Conservation (phyloP, 164 flowering plant species). For the Liriodendron chinense region DNA sequence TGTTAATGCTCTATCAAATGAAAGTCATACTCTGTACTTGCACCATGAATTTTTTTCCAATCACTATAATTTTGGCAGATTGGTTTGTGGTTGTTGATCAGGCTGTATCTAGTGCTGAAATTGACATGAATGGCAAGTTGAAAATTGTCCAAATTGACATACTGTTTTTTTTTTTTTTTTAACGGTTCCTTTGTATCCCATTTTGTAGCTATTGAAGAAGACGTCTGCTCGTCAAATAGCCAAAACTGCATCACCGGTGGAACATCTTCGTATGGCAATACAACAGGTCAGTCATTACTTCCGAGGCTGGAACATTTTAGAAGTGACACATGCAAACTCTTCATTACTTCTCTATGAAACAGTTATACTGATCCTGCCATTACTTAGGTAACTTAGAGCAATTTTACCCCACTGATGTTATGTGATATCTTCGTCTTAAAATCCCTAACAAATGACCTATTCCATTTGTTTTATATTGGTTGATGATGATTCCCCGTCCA, state of each 20-base stretch:
- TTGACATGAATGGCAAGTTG: neutral
- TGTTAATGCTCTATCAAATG: neutral
- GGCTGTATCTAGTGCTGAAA: no score
- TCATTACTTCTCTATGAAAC: neutral
- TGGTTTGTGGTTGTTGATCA: no score
- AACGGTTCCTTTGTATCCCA: constrained; percentile 37
- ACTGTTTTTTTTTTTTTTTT: no score
- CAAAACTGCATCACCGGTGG: constrained; percentile 65
- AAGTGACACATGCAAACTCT: neutral
- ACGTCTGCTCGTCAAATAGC: constrained; percentile 68
- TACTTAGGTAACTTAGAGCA: neutral
- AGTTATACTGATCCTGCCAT: neutral
- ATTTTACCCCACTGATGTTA: neutral
- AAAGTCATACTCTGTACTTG: neutral
- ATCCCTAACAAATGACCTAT: neutral
- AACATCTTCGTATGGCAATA: constrained; percentile 65
- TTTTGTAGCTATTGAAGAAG: constrained; percentile 80
- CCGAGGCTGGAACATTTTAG: neutral
- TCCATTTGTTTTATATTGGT: neutral
- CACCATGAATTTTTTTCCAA: no score
- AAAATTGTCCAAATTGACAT: neutral
- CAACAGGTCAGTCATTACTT: constrained; percentile 60
- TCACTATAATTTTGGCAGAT: no score
- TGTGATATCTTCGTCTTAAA: neutral
- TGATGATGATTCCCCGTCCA: neutral